These are phyloP conservation scores for Mycena sanguinolenta DNA, from an alignment of 768 basidiomycete species.

Conservation along the genomic window DNA sequence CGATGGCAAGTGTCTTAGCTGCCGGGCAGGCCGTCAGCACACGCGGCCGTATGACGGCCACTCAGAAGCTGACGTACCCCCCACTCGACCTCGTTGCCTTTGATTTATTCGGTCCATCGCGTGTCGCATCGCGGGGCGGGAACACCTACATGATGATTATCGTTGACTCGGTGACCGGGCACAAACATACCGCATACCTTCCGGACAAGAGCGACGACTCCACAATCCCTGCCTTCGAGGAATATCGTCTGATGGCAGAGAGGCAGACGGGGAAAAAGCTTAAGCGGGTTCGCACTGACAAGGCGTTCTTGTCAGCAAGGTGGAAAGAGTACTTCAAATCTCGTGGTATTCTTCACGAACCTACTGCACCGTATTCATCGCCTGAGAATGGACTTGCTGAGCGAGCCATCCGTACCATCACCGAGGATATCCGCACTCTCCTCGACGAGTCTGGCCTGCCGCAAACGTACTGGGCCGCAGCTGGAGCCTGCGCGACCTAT, in stretches of 20 bases:
- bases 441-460: slow-evolving; percentile 1
- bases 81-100: slow-evolving; percentile 36
- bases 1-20: slow-evolving; percentile 7
- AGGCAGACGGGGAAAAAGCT: background rate
- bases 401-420: slow-evolving; percentile 39
- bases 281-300: slow-evolving; percentile 7
- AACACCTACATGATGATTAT: slow-evolving; percentile 42
- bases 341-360: slow-evolving; percentile 44
- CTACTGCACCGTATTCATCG: slow-evolving; percentile 44
- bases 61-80: slow-evolving; percentile 34
- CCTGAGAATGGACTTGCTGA: slow-evolving; percentile 52
- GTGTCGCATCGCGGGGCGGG: slow-evolving; percentile 32
- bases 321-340: slow-evolving; percentile 29
- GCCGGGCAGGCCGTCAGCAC: background rate
- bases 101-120: slow-evolving; percentile 44
- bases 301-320: background rate
- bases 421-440: slow-evolving; percentile 24
- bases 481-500: background rate
- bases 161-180: slow-evolving; percentile 32
- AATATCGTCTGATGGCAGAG: slow-evolving; percentile 8
- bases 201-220: slow-evolving; percentile 8
- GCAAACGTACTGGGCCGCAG: background rate
- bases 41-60: slow-evolving; percentile 5
- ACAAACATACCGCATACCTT: background rate
- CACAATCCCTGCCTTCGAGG: slow-evolving; percentile 7